A percentile compares a stretch with the other conserved stretches of the same genome.
Evolutionary conservation across 371 early-diverging fungal species (phyloP).

Genomic region (Entomophthora muscae): DNA sequence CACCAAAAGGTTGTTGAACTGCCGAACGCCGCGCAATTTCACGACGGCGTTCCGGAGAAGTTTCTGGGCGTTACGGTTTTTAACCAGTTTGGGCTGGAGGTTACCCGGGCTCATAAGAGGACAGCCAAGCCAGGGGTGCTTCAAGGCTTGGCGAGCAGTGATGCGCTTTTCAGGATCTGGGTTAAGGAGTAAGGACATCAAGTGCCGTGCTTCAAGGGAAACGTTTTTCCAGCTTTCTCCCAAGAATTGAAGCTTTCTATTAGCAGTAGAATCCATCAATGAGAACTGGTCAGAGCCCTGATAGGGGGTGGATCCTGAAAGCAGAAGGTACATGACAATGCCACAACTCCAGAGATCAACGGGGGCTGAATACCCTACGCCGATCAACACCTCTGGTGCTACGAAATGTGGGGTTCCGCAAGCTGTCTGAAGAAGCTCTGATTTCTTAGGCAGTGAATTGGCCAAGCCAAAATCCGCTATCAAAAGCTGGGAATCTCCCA

Average conservation of each 20-base stretch:
- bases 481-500: slow-evolving; percentile 63
- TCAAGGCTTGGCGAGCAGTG: slow-evolving; percentile 16
- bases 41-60: background rate
- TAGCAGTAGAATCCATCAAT: background rate
- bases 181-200: slow-evolving; percentile 31
- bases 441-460: slow-evolving; percentile 11
- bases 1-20: background rate
- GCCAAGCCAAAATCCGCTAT: slow-evolving; percentile 99
- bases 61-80: background rate
- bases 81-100: slow-evolving; percentile 1
- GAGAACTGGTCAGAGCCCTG: slow-evolving; percentile 14
- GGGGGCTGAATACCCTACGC: slow-evolving; percentile 39
- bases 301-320: slow-evolving; percentile 70
- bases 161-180: slow-evolving; percentile 45
- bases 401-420: slow-evolving; percentile 77
- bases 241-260: background rate
- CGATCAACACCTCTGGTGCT: slow-evolving; percentile 69
- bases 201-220: slow-evolving; percentile 13
- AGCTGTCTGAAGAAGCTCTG: slow-evolving; percentile 43
- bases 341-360: slow-evolving; percentile 84
- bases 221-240: background rate
- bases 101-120: background rate
- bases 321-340: slow-evolving; percentile 67
- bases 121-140: slow-evolving; percentile 2
- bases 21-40: background rate